phyloP scores from a whole-genome alignment of 2,329 filamentous ascomycete species.

The Claviceps sp. region DNA sequence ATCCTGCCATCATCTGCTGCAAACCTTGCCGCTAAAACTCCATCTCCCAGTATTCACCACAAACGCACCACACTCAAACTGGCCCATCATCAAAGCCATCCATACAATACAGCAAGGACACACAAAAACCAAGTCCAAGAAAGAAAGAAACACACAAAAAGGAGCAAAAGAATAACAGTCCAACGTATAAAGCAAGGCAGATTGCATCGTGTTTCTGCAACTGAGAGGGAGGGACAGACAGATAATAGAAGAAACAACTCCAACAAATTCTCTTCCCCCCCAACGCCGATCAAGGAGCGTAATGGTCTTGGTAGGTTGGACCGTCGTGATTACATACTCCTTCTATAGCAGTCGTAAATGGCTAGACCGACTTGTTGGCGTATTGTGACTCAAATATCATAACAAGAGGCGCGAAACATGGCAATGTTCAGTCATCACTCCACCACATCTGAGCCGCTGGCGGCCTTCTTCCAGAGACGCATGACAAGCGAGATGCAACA shows the following conservation, averaged over 20 bases:
- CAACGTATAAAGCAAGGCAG: neutral
- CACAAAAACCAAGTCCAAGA: neutral
- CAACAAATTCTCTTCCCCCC: slow-evolving; percentile 13
- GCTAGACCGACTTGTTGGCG: too few species aligned
- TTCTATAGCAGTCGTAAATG: neutral
- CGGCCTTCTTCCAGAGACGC: neutral
- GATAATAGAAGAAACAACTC: slow-evolving; percentile 10
- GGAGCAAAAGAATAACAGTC: neutral
- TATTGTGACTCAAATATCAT: neutral
- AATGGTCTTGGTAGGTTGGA: slow-evolving; percentile 17
- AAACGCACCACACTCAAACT: too few species aligned
- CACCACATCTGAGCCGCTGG: neutral
- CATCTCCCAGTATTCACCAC: too few species aligned
- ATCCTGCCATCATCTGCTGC: too few species aligned
- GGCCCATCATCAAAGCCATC: too few species aligned
- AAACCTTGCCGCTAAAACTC: too few species aligned
- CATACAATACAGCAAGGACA: neutral
- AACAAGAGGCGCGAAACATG: neutral
- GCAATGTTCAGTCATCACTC: neutral
- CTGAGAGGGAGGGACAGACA: neutral
- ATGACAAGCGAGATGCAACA: neutral
- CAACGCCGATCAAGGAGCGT: slow-evolving; percentile 25
- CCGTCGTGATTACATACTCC: slow-evolving; percentile 27
- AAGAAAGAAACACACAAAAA: neutral
- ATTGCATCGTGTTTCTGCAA: too few species aligned